Percentiles rank a stretch among this genome's conserved stretches.
These are phyloP conservation scores for Neonectria magnoliae DNA, from an alignment of 2,329 filamentous ascomycete species.

Conservation along the genomic window DNA sequence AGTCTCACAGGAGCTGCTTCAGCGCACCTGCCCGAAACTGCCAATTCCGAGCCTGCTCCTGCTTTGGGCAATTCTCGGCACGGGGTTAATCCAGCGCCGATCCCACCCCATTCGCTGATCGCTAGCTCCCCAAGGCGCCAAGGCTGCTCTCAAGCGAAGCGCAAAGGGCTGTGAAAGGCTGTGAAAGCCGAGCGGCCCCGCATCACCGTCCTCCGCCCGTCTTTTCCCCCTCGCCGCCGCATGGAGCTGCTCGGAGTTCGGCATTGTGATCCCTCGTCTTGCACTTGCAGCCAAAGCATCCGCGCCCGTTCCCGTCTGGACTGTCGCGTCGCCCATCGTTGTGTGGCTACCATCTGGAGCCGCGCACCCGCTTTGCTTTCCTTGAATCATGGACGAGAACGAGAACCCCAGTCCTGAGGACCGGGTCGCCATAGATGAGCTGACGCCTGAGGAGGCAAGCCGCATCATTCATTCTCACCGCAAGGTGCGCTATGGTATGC, in stretches of 20 bases:
- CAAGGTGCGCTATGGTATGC: slow-evolving; percentile 74
- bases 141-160: not conserved
- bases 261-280: slow-evolving; percentile 45
- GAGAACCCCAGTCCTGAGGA: slow-evolving; percentile 57
- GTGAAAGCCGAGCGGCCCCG: slow-evolving; percentile 40
- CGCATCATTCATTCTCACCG: slow-evolving; percentile 76
- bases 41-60: not conserved
- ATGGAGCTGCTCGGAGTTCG: slow-evolving; percentile 50
- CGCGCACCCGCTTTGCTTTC: slow-evolving; percentile 32
- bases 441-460: slow-evolving; percentile 72
- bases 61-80: not conserved
- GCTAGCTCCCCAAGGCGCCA: not conserved
- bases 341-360: slow-evolving; percentile 32
- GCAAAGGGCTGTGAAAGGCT: not conserved
- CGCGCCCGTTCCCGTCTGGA: slow-evolving; percentile 22
- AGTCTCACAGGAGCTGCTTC: not conserved
- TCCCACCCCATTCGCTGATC: not conserved
- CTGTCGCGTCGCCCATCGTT: slow-evolving; percentile 38
- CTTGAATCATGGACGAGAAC: slow-evolving; percentile 55
- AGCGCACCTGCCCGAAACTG: not conserved
- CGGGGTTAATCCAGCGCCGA: not conserved
- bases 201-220: slow-evolving; percentile 29
- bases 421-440: slow-evolving; percentile 61
- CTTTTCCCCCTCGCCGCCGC: slow-evolving; percentile 40
- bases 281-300: slow-evolving; percentile 40